Evolutionary conservation across 2,329 filamentous ascomycete species (phyloP).

Genomic region (Botrytis cinerea): DNA sequence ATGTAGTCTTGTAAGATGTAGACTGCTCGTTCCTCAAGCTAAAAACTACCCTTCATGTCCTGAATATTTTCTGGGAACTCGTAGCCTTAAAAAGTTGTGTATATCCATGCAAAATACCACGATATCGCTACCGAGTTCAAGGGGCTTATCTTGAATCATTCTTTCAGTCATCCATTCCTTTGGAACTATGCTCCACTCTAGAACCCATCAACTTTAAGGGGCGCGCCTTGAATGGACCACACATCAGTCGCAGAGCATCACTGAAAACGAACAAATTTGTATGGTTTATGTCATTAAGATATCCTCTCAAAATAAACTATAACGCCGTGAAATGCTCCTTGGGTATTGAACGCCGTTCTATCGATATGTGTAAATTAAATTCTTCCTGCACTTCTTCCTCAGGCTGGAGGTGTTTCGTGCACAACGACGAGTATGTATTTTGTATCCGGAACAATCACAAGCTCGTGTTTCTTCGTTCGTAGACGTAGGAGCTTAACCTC

Average conservation of each 20-base stretch:
- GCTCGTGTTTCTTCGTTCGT: conserved; percentile 81
- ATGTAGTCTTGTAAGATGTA: neutral
- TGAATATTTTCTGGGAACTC: neutral
- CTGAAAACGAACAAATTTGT: neutral
- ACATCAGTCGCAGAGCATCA: neutral
- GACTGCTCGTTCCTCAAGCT: neutral
- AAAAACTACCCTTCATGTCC: neutral
- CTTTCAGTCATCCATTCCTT: no score
- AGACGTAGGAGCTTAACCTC: conserved; percentile 75
- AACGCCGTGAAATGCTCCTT: conserved; percentile 23
- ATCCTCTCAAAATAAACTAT: neutral
- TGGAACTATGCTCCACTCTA: neutral
- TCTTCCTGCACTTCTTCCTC: conserved; percentile 23
- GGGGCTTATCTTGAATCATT: neutral
- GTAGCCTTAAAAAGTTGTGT: neutral
- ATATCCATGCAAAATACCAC: neutral
- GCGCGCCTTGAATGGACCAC: neutral
- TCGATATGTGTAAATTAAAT: neutral
- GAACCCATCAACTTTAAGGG: neutral
- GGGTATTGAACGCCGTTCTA: conserved; percentile 25
- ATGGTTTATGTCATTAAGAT: conserved; percentile 8
- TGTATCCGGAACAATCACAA: conserved; percentile 78
- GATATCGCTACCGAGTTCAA: conserved; percentile 3
- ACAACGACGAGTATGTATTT: conserved; percentile 80
- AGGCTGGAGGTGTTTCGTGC: conserved; percentile 76